Percentiles rank a stretch among this genome's conserved stretches.
These are phyloP conservation scores for Rhizoclosmatium globosum DNA, from an alignment of 192 early-diverging fungal genomes.

Conservation along the genomic window DNA sequence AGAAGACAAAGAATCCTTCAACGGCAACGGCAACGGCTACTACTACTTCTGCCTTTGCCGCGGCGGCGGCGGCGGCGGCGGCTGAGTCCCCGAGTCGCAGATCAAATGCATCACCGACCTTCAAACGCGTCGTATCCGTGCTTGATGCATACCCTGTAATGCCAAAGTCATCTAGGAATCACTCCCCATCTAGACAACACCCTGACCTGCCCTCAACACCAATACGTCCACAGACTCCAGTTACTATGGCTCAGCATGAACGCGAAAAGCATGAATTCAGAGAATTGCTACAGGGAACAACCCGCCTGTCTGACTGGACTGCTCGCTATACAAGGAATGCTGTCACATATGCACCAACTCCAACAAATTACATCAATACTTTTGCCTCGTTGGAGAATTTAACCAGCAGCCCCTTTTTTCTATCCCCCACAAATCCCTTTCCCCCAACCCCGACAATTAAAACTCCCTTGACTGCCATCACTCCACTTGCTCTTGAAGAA, in stretches of 20 bases:
- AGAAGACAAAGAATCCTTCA: too few relatives aligned
- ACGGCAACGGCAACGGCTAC: too few relatives aligned
- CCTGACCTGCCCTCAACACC: neutral
- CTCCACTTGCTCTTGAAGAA: constrained; percentile 31
- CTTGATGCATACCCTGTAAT: neutral
- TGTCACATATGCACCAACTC: constrained; percentile 8
- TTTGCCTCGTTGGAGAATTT: neutral
- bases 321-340: constrained; percentile 8
- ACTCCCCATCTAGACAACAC: neutral
- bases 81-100: too few relatives aligned
- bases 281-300: neutral
- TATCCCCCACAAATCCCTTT: neutral
- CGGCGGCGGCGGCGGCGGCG: too few relatives aligned
- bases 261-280: constrained; percentile 15
- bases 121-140: constrained; percentile 1
- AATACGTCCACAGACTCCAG: constrained; percentile 16
- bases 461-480: neutral
- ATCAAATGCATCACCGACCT: neutral
- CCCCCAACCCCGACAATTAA: neutral
- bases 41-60: too few relatives aligned
- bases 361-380: neutral
- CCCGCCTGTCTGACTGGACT: constrained; percentile 18
- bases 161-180: neutral
- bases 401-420: neutral
- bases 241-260: neutral